phyloP scores from a whole-genome alignment of 257 asterid species.

The Oldenlandia corymbosa region DNA sequence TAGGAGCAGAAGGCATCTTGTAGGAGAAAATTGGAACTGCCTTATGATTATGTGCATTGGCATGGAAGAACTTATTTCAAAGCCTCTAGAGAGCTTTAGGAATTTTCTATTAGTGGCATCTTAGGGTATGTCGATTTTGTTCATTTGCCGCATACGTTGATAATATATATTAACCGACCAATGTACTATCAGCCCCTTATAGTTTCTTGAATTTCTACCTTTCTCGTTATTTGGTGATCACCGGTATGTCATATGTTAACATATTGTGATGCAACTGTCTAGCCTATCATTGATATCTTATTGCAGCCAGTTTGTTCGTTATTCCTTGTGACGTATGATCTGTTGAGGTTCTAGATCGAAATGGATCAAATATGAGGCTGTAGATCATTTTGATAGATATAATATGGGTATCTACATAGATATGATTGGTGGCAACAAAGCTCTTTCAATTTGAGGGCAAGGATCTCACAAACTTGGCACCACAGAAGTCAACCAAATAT shows the following conservation, averaged over 20 bases:
- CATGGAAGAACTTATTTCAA: neutral
- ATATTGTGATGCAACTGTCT: neutral
- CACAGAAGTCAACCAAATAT: too few relatives aligned
- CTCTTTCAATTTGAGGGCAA: neutral
- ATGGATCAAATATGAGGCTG: neutral
- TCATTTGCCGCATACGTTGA: neutral
- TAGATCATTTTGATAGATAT: neutral
- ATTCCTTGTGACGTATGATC: neutral
- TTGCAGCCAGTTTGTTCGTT: neutral
- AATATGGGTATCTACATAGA: neutral
- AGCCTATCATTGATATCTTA: neutral
- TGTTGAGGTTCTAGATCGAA: neutral
- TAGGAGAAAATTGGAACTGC: neutral
- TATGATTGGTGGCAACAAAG: neutral
- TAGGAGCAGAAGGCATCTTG: neutral
- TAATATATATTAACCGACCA: neutral
- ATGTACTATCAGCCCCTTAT: neutral
- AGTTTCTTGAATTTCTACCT: neutral
- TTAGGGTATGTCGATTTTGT: constrained; percentile 7
- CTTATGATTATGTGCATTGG: neutral
- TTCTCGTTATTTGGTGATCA: neutral
- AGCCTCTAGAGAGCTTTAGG: neutral
- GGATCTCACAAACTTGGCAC: too few relatives aligned
- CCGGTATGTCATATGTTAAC: neutral
- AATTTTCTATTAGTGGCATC: neutral